Evolutionary conservation across 805 yeast species (phyloP).

Genomic region (Lachancea quebecensis): DNA sequence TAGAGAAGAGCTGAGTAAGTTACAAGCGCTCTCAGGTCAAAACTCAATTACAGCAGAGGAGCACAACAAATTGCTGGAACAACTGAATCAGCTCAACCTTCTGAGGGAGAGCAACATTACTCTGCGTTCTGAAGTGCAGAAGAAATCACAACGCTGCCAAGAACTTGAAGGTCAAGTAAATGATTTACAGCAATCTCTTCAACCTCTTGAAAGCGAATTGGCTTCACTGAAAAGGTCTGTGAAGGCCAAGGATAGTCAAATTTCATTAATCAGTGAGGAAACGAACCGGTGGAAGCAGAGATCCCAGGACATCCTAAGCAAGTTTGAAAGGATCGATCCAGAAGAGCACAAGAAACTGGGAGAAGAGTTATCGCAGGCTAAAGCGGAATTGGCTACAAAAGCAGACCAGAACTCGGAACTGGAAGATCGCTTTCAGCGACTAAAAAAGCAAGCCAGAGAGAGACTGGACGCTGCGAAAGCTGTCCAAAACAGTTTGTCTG

Average conservation of each 20-base stretch:
- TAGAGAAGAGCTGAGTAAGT: conserved; percentile 39
- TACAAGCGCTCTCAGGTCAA: conserved; percentile 31
- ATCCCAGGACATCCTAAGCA: conserved; percentile 41
- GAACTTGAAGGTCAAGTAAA: conserved; percentile 38
- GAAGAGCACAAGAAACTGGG: conserved; percentile 36
- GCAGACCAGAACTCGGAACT: conserved; percentile 29
- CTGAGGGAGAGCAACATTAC: conserved; percentile 63
- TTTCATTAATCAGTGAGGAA: conserved; percentile 45
- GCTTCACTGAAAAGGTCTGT: conserved; percentile 35
- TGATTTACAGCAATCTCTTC: conserved; percentile 30
- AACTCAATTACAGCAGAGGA: conserved; percentile 24
- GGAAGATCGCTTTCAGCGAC: conserved; percentile 27
- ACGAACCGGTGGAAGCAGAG: conserved; percentile 52
- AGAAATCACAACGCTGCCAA: conserved; percentile 27
- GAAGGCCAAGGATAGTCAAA: conserved; percentile 44
- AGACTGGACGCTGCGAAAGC: conserved; percentile 26
- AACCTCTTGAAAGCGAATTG: conserved; percentile 40
- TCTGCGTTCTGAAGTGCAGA: conserved; percentile 45
- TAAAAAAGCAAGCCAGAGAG: conserved; percentile 33
- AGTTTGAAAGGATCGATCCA: conserved; percentile 43
- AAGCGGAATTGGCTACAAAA: conserved; percentile 18
- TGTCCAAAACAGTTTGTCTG: conserved; percentile 35
- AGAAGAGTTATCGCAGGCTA: conserved; percentile 20
- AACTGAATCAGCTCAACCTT: conserved; percentile 54
- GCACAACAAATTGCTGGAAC: conserved; percentile 43